Evolutionary conservation across 805 yeast species (phyloP).

Genomic region (Nakazawaea molendinolei): DNA sequence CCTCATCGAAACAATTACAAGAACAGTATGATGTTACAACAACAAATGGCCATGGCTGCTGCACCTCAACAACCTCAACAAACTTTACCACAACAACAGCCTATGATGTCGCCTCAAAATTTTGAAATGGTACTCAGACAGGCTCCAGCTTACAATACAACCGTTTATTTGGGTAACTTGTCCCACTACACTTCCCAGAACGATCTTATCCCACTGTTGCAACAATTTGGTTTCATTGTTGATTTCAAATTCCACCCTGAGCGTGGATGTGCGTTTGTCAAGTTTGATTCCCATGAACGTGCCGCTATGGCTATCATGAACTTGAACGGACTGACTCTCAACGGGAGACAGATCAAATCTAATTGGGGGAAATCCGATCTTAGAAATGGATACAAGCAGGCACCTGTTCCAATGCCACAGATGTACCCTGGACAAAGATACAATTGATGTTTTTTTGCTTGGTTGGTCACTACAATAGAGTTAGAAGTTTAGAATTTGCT

Average conservation of each 20-base stretch:
- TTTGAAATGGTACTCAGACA: conserved; percentile 70
- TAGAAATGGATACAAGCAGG: conserved; percentile 21
- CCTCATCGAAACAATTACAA: conserved; percentile 9
- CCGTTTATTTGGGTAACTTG: conserved; percentile 82
- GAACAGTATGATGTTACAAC: conserved; percentile 9
- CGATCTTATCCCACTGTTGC: conserved; percentile 68
- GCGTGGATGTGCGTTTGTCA: conserved; percentile 83
- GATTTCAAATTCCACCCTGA: conserved; percentile 78
- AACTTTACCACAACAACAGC: conserved; percentile 14
- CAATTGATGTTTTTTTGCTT: too few species aligned
- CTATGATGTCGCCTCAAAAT: conserved; percentile 42
- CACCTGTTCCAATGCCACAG: conserved; percentile 22
- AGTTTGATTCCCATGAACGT: conserved; percentile 78
- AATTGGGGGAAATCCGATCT: conserved; percentile 74
- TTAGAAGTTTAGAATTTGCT: too few species aligned
- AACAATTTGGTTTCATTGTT: conserved; percentile 75
- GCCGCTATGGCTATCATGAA: conserved; percentile 87
- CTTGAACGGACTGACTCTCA: conserved; percentile 59
- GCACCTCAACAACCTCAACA: conserved; percentile 19
- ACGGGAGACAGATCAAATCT: conserved; percentile 73
- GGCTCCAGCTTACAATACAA: conserved; percentile 77
- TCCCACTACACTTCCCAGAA: conserved; percentile 69
- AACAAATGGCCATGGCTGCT: conserved; percentile 7
- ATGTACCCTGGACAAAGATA: conserved; percentile 24
- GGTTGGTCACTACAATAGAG: too few species aligned